A percentile compares a stretch with the other conserved stretches of the same genome.
phyloP scores from a whole-genome alignment of 192 early-diverging fungal species.

The Chytriomyces hyalinus region DNA sequence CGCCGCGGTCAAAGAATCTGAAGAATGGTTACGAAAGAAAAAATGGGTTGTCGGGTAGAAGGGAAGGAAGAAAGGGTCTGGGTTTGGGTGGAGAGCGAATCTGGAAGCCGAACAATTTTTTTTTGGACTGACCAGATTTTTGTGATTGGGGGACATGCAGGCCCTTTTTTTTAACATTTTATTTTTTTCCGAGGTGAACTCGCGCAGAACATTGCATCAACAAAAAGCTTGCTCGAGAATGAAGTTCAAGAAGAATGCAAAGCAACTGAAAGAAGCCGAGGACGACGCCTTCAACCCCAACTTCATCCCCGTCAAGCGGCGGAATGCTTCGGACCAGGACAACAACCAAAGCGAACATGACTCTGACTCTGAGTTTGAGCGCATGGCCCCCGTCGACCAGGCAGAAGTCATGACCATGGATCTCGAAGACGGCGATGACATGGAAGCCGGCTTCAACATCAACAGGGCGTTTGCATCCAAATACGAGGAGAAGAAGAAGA shows the following conservation, averaged over 20 bases:
- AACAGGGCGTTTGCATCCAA: constrained; percentile 63
- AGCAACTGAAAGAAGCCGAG: not conserved
- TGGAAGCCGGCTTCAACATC: constrained; percentile 45
- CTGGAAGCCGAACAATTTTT: no score
- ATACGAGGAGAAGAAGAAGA: constrained; percentile 68
- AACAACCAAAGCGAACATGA: not conserved
- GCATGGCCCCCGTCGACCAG: constrained; percentile 10
- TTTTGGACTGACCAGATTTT: no score
- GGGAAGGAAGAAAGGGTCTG: not conserved
- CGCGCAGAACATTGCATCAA: no score
- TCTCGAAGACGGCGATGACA: constrained; percentile 28
- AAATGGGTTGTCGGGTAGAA: not conserved
- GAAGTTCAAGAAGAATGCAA: constrained; percentile 18
- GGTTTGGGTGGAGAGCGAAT: not conserved
- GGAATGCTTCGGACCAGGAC: not conserved
- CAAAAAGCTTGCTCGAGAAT: not conserved
- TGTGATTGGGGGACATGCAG: no score
- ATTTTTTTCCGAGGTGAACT: no score
- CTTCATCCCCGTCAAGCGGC: constrained; percentile 26
- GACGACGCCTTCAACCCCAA: constrained; percentile 32
- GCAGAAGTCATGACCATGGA: constrained; percentile 21
- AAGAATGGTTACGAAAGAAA: no score
- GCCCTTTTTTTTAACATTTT: no score
- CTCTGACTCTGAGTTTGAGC: constrained; percentile 5
- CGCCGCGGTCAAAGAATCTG: no score